phyloP scores from a whole-genome alignment of 176 grass and related monocot genomes.

The Phoenix roebelenii region DNA sequence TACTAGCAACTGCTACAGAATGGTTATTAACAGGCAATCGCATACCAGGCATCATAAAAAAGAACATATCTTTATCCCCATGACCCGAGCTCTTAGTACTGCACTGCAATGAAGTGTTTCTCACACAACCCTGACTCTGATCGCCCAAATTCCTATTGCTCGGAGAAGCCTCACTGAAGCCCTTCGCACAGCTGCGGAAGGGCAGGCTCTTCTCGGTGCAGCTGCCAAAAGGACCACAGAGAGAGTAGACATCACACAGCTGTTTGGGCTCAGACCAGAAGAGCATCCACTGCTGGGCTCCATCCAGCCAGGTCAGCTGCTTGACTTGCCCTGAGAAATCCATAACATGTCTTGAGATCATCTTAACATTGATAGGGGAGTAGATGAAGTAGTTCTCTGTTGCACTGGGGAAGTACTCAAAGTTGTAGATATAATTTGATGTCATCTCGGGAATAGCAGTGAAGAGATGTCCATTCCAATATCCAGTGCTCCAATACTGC shows the following conservation, averaged over 20 bases:
- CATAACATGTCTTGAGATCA: slow-evolving; percentile 32
- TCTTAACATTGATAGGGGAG: neutral
- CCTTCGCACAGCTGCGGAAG: neutral
- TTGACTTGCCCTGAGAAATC: slow-evolving; percentile 24
- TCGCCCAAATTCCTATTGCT: too few relatives aligned
- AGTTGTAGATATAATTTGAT: slow-evolving; percentile 29
- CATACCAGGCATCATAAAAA: slow-evolving; percentile 13
- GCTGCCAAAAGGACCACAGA: slow-evolving; percentile 34
- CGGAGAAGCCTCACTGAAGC: too few relatives aligned
- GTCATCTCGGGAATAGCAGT: slow-evolving; percentile 33
- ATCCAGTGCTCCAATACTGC: slow-evolving; percentile 30
- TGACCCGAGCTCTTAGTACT: neutral
- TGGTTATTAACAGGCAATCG: slow-evolving; percentile 2
- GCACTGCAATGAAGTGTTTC: too few relatives aligned
- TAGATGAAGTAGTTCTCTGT: slow-evolving; percentile 44
- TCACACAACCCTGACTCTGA: too few relatives aligned
- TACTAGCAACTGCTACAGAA: neutral
- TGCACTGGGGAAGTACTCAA: slow-evolving; percentile 14
- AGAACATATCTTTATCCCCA: slow-evolving; percentile 19
- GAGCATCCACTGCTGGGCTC: neutral
- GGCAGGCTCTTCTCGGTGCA: slow-evolving; percentile 24
- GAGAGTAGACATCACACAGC: slow-evolving; percentile 26
- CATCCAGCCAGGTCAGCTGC: neutral
- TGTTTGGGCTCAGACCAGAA: slow-evolving; percentile 25
- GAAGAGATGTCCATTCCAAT: slow-evolving; percentile 29